Percentiles rank a stretch among this genome's conserved stretches.
phyloP scores from a whole-genome alignment of 805 yeast genomes.

The Limtongozyma cylindracea region DNA sequence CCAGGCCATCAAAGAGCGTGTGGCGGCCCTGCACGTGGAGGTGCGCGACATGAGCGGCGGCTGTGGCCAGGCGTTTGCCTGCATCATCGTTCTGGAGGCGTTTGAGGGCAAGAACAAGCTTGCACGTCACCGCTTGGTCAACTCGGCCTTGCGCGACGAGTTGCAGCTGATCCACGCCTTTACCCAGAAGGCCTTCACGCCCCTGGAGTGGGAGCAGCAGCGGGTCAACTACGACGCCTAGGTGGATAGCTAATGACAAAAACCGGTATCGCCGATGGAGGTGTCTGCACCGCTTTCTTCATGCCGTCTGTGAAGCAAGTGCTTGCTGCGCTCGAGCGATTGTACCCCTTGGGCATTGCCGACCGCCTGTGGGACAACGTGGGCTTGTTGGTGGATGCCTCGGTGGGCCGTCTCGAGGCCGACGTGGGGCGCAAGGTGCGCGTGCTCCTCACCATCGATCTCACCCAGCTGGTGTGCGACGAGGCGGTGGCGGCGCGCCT shows the following conservation, averaged over 20 bases:
- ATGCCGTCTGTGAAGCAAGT: too few species aligned
- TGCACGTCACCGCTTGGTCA: constrained; percentile 71
- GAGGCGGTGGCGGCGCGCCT: constrained; percentile 44
- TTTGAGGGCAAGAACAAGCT: constrained; percentile 70
- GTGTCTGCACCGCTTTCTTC: too few species aligned
- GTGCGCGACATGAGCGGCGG: constrained; percentile 69
- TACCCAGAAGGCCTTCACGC: constrained; percentile 73
- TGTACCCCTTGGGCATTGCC: constrained; percentile 66
- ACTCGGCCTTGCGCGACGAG: constrained; percentile 57
- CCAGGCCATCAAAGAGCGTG: constrained; percentile 21
- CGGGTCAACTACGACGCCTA: too few species aligned
- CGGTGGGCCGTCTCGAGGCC: too few species aligned
- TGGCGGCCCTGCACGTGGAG: constrained; percentile 39
- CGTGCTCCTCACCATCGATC: constrained; percentile 57
- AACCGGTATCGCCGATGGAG: too few species aligned
- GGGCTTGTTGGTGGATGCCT: constrained; percentile 65
- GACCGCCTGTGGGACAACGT: constrained; percentile 91
- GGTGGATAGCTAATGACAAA: too few species aligned
- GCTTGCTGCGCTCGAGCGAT: too few species aligned
- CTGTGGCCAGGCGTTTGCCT: constrained; percentile 96
- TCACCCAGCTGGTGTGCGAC: constrained; percentile 60
- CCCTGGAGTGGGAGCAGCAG: constrained; percentile 88
- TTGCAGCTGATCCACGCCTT: constrained; percentile 82
- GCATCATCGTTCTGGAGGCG: constrained; percentile 46
- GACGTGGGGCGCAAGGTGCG: constrained; percentile 6